phyloP scores from a whole-genome alignment of 2,329 filamentous ascomycete genomes.

The Fusarium algeriense region DNA sequence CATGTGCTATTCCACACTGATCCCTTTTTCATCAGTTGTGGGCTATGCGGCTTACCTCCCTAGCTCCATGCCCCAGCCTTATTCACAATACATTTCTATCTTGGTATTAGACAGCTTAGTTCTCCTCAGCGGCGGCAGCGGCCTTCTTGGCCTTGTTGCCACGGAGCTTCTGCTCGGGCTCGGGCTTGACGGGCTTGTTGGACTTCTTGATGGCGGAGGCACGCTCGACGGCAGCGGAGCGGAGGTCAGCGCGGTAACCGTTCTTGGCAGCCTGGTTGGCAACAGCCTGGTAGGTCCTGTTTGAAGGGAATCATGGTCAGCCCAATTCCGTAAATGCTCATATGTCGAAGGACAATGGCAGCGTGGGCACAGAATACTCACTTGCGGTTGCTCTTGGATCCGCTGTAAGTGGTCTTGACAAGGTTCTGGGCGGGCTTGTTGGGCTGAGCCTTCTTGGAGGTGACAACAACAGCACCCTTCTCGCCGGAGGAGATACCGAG shows the following conservation, averaged over 20 bases:
- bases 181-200: conserved; percentile 82
- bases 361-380: conserved; percentile 45
- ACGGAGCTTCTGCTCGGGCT: conserved; percentile 78
- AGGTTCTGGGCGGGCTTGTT: conserved; percentile 79
- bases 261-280: conserved; percentile 85
- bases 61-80: conserved; percentile 37
- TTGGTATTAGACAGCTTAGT: conserved; percentile 45
- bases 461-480: conserved; percentile 83
- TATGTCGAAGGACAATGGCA: not conserved
- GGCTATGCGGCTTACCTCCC: conserved; percentile 39
- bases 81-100: conserved; percentile 36
- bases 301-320: conserved; percentile 40
- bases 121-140: conserved; percentile 59
- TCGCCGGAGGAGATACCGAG: conserved; percentile 81
- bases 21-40: conserved; percentile 40
- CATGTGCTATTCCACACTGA: conserved; percentile 42
- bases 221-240: conserved; percentile 83
- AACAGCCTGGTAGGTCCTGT: conserved; percentile 88
- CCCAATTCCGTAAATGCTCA: not conserved
- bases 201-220: conserved; percentile 86
- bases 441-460: conserved; percentile 83
- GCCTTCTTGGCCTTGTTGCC: conserved; percentile 85
- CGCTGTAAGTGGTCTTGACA: conserved; percentile 76
- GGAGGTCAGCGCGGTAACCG: conserved; percentile 86
- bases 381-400: conserved; percentile 82